A percentile compares a stretch with the other conserved stretches of the same genome.
phyloP scores from a whole-genome alignment of 495 filamentous ascomycete species.

The Hypomontagnella monticulosa region DNA sequence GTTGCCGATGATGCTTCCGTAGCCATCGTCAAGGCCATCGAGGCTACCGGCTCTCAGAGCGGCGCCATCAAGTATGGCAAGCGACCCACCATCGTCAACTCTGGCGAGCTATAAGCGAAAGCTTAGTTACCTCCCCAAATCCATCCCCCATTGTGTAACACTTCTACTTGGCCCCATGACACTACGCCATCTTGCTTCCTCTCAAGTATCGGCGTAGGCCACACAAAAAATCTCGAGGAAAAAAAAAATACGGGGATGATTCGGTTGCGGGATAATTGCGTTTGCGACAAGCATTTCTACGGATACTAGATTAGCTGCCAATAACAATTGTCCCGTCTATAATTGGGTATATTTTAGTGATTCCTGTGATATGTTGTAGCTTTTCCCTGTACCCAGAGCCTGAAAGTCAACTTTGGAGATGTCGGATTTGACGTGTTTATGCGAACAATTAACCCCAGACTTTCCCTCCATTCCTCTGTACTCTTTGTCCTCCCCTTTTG shows the following conservation, averaged over 20 bases:
- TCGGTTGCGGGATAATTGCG: slow-evolving; percentile 9
- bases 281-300: slow-evolving; percentile 11
- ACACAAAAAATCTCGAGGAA: slow-evolving; percentile 25
- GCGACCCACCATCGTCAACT: slow-evolving; percentile 73
- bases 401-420: no score
- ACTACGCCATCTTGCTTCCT: slow-evolving; percentile 19
- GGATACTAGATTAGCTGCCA: slow-evolving; percentile 34
- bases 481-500: no score
- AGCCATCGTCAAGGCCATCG: slow-evolving; percentile 74
- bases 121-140: not conserved
- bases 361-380: no score
- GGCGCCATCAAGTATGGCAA: slow-evolving; percentile 69
- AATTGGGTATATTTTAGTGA: not conserved
- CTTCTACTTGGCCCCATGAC: slow-evolving; percentile 28
- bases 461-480: no score
- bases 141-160: slow-evolving; percentile 29
- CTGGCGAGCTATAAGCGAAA: slow-evolving; percentile 63
- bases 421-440: not conserved
- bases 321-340: slow-evolving; percentile 20
- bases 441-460: not conserved
- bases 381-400: no score
- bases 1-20: slow-evolving; percentile 72
- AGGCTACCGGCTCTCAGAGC: slow-evolving; percentile 71
- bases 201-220: slow-evolving; percentile 16
- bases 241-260: slow-evolving; percentile 5